These are phyloP conservation scores for Teunomyces pallodes DNA, from an alignment of 805 yeast species.

Conservation along the genomic window DNA sequence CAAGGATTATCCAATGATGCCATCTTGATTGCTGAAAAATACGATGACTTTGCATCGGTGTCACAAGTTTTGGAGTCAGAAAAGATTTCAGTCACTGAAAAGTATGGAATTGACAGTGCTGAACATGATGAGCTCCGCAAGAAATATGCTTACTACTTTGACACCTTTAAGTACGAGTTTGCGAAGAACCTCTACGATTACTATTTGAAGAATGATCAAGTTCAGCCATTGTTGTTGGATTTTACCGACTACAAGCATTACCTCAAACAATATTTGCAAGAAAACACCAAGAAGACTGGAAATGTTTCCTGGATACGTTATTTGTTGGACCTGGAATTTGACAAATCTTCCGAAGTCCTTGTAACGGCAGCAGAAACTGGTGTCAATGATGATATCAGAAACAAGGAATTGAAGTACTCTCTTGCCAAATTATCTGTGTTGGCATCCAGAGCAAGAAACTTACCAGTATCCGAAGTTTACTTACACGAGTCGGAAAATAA, in stretches of 20 bases:
- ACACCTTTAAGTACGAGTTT: slow-evolving; percentile 63
- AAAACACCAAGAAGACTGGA: slow-evolving; percentile 40
- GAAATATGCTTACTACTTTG: slow-evolving; percentile 51
- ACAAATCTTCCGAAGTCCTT: slow-evolving; percentile 49
- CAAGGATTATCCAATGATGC: slow-evolving; percentile 53
- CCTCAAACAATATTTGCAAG: slow-evolving; percentile 52
- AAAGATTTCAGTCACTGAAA: slow-evolving; percentile 19
- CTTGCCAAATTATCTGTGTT: slow-evolving; percentile 68
- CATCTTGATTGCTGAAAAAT: slow-evolving; percentile 59
- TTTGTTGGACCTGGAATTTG: slow-evolving; percentile 49
- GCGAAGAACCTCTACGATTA: slow-evolving; percentile 61
- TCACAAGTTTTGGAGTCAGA: slow-evolving; percentile 47
- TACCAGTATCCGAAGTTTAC: slow-evolving; percentile 8
- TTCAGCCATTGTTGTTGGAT: slow-evolving; percentile 52
- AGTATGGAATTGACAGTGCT: slow-evolving; percentile 13
- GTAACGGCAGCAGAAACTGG: slow-evolving; percentile 36
- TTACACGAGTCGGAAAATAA: slow-evolving; percentile 49
- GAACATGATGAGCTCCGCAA: slow-evolving; percentile 16
- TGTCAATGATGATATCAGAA: slow-evolving; percentile 39
- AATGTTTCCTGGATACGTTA: slow-evolving; percentile 73
- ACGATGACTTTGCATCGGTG: slow-evolving; percentile 62
- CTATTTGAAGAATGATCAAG: slow-evolving; percentile 52
- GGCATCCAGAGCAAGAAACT: slow-evolving; percentile 30
- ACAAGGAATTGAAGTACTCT: slow-evolving; percentile 58
- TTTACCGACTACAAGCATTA: slow-evolving; percentile 52